Conservation (phyloP, 257 asterid species). For the Mentha longifolia region DNA sequence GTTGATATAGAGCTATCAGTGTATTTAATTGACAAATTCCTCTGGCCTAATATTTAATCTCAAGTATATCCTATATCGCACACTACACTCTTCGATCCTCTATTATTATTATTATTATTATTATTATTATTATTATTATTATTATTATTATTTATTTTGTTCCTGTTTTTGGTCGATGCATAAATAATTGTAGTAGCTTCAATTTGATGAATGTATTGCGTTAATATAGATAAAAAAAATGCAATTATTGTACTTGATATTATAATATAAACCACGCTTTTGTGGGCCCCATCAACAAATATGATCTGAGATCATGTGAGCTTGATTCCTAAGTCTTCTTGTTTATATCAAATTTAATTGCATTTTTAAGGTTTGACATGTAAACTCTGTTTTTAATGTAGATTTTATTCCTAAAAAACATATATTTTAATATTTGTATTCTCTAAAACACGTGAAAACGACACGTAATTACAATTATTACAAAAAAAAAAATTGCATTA, state of each 20-base stretch:
- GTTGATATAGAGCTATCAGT: too few relatives aligned
- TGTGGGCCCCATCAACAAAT: constrained; percentile 27
- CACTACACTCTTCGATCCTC: neutral
- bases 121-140: neutral
- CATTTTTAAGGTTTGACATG: too few relatives aligned
- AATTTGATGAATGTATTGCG: neutral
- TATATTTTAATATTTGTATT: too few relatives aligned
- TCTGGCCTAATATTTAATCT: constrained; percentile 14
- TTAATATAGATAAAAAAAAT: too few relatives aligned
- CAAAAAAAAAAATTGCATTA: neutral
- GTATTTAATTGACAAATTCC: neutral
- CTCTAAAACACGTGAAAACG: neutral
- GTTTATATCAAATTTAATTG: neutral
- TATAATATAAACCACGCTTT: neutral
- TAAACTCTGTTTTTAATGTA: neutral
- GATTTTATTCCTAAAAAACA: too few relatives aligned
- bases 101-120: neutral
- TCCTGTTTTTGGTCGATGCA: neutral
- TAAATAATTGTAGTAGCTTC: neutral
- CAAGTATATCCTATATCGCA: neutral
- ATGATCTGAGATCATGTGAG: constrained; percentile 18
- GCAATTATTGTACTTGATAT: neutral
- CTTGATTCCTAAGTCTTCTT: constrained; percentile 31
- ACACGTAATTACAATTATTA: neutral
- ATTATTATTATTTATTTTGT: neutral